Conservation (phyloP, 2,329 filamentous ascomycete species). For the Hypoxylon sp. region DNA sequence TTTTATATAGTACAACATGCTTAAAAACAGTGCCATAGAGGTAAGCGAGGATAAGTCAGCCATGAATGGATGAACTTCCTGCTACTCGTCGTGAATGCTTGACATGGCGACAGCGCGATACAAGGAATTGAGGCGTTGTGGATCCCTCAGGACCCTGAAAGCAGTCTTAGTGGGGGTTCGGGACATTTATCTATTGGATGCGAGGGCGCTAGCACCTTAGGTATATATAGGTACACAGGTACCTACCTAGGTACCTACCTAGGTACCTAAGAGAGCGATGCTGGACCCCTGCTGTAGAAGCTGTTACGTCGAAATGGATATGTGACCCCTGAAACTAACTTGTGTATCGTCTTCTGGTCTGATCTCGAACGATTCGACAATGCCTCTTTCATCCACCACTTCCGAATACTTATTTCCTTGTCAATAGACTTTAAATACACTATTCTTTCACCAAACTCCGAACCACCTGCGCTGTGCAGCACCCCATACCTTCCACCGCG, state of each 20-base stretch:
- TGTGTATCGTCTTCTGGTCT: constrained; percentile 16
- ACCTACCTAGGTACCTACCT: constrained; percentile 1
- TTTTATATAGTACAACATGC: too few species aligned
- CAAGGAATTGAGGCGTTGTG: background rate
- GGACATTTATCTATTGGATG: constrained; percentile 5
- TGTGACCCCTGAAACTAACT: constrained; percentile 27
- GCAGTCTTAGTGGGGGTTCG: background rate
- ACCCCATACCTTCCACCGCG: background rate
- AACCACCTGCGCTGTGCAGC: background rate
- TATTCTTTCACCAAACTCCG: background rate
- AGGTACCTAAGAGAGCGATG: background rate
- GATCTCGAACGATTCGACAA: constrained; percentile 24
- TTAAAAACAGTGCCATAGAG: too few species aligned
- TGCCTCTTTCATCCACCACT: constrained; percentile 7
- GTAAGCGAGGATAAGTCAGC: too few species aligned
- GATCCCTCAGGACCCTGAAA: background rate
- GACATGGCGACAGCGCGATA: background rate
- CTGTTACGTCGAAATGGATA: background rate
- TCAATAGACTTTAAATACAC: background rate
- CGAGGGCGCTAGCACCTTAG: background rate
- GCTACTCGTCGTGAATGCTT: too few species aligned
- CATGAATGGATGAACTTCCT: too few species aligned
- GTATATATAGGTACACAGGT: too few species aligned
- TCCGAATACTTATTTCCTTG: background rate
- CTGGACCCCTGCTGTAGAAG: background rate